phyloP scores from a whole-genome alignment of 1,284 basidiomycete genomes.

The Ustilago tritici region DNA sequence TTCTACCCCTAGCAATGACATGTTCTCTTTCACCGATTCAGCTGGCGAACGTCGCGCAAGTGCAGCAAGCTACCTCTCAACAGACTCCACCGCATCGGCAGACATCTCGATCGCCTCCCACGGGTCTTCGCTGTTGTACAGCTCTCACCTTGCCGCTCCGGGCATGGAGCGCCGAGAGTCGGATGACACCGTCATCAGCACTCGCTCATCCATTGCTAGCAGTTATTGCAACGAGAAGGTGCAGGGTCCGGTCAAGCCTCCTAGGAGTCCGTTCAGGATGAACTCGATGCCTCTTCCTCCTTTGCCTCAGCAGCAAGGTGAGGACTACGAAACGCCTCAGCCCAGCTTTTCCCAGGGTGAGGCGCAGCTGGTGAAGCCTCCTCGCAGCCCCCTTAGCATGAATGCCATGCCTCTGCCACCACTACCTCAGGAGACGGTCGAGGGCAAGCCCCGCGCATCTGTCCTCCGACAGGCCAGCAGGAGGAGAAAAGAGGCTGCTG shows the following conservation, averaged over 20 bases:
- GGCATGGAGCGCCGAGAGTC: conserved; percentile 25
- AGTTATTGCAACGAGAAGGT: conserved; percentile 25
- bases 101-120: conserved; percentile 35
- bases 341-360: neutral
- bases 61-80: conserved; percentile 35
- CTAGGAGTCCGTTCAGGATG: conserved; percentile 30
- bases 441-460: conserved; percentile 10
- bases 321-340: conserved; percentile 20
- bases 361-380: neutral
- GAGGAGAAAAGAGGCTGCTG: conserved; percentile 21
- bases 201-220: conserved; percentile 43
- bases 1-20: conserved; percentile 6
- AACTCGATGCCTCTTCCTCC: conserved; percentile 14
- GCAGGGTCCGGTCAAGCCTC: conserved; percentile 21
- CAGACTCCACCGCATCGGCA: conserved; percentile 34
- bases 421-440: conserved; percentile 12
- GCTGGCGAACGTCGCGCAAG: conserved; percentile 21
- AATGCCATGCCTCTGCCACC: conserved; percentile 34
- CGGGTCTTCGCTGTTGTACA: conserved; percentile 39
- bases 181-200: conserved; percentile 25
- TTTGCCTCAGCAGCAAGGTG: conserved; percentile 15
- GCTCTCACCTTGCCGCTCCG: conserved; percentile 24
- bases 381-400: conserved; percentile 26
- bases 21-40: neutral
- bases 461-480: conserved; percentile 25